A percentile compares a stretch with the other conserved stretches of the same genome.
These are phyloP conservation scores for Agaricus bisporus DNA, from an alignment of 768 basidiomycete genomes.

Conservation along the genomic window DNA sequence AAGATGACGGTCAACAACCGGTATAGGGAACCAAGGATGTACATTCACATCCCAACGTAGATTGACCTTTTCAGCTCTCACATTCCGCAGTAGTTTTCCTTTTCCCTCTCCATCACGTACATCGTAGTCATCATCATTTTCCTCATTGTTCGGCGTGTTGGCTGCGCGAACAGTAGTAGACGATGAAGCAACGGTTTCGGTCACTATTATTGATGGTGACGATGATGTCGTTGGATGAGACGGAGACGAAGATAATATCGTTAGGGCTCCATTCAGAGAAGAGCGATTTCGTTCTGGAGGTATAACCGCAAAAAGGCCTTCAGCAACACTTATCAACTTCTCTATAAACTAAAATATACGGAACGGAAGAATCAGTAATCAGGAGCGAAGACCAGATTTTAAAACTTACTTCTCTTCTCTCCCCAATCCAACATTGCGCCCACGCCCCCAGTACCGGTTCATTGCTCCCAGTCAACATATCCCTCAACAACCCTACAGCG, in stretches of 20 bases:
- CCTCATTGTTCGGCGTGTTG: background rate
- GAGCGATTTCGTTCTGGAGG: background rate
- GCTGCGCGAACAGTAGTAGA: background rate
- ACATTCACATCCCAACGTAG: constrained; percentile 5
- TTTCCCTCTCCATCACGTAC: background rate
- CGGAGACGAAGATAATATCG: background rate
- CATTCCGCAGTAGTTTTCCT: background rate
- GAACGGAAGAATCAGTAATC: background rate
- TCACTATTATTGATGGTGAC: background rate
- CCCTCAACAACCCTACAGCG: background rate
- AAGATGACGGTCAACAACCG: background rate
- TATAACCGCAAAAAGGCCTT: background rate
- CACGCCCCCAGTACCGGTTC: background rate
- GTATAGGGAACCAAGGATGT: constrained; percentile 8
- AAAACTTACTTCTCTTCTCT: constrained; percentile 2
- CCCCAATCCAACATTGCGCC: constrained; percentile 3
- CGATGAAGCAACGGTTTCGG: background rate
- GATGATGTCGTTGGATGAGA: background rate
- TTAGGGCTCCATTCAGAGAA: background rate
- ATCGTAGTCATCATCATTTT: background rate
- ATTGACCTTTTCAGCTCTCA: background rate
- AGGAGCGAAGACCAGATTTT: background rate
- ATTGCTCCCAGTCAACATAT: background rate
- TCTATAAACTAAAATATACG: background rate
- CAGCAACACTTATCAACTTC: background rate